Percentiles rank a stretch among this genome's conserved stretches.
phyloP scores from a whole-genome alignment of 2,329 filamentous ascomycete genomes.

The Fusarium buxicola region DNA sequence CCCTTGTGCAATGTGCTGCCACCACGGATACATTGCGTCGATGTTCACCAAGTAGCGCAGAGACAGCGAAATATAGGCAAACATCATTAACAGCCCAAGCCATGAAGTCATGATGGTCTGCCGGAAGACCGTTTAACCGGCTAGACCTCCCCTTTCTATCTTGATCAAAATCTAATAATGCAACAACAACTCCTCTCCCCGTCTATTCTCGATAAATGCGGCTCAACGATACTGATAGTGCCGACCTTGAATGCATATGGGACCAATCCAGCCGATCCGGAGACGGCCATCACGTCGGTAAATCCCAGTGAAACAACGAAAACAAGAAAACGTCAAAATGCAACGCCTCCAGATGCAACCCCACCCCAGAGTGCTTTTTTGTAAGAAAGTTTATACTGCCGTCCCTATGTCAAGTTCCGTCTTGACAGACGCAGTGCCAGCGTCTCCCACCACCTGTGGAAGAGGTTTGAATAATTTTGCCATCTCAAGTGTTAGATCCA shows the following conservation, averaged over 20 bases:
- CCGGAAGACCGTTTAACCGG: conserved; percentile 45
- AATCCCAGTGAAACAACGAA: conserved; percentile 43
- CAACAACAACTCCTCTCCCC: conserved; percentile 52
- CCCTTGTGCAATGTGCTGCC: too few relatives aligned
- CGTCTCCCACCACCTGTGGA: conserved; percentile 57
- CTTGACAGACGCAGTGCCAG: conserved; percentile 57
- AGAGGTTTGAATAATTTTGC: conserved; percentile 75
- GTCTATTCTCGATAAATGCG: conserved; percentile 55
- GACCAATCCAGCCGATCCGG: conserved; percentile 38
- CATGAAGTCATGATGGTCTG: conserved; percentile 51
- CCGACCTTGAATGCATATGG: conserved; percentile 47
- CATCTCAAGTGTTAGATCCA: conserved; percentile 77
- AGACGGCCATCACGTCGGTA: conserved; percentile 35
- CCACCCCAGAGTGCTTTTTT: conserved; percentile 48
- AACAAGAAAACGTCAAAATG: conserved; percentile 46
- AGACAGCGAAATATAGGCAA: conserved; percentile 38
- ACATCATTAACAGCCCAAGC: conserved; percentile 52
- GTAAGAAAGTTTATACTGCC: conserved; percentile 49
- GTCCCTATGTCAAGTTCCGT: conserved; percentile 52
- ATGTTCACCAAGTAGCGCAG: conserved; percentile 28
- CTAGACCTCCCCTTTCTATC: conserved; percentile 51
- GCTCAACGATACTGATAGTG: conserved; percentile 46
- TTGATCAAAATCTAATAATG: conserved; percentile 55
- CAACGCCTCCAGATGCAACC: conserved; percentile 56
- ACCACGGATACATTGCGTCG: too few relatives aligned